Conservation (phyloP, 768 basidiomycete genomes). For the Crucibulum laeve region DNA sequence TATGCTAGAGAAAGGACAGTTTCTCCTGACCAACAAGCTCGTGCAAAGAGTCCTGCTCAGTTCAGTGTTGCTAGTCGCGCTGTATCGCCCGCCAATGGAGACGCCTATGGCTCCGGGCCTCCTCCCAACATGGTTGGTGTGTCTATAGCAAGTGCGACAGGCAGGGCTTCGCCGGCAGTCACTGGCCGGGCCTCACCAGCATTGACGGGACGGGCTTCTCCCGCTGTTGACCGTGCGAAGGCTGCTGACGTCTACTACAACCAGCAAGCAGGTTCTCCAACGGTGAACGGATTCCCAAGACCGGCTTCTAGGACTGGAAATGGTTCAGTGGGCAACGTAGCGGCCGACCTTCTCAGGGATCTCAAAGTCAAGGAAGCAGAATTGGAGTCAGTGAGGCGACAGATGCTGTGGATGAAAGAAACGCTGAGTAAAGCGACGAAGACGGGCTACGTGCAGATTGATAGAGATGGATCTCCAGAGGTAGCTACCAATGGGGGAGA, state of each 20-base stretch:
- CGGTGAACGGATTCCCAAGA: slow-evolving; percentile 43
- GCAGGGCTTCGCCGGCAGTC: slow-evolving; percentile 42
- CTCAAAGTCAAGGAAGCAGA: slow-evolving; percentile 81
- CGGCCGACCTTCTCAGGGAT: slow-evolving; percentile 75
- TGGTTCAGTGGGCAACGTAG: slow-evolving; percentile 63
- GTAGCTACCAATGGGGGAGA: slow-evolving; percentile 25
- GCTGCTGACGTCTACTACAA: slow-evolving; percentile 57
- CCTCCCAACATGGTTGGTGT: slow-evolving; percentile 52
- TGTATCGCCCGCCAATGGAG: slow-evolving; percentile 50
- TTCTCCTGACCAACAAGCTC: slow-evolving; percentile 49
- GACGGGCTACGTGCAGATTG: slow-evolving; percentile 70
- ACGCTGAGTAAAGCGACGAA: slow-evolving; percentile 72
- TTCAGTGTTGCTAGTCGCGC: slow-evolving; percentile 42
- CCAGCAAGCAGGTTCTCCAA: slow-evolving; percentile 37
- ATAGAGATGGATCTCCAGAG: slow-evolving; percentile 40
- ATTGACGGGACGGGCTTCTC: slow-evolving; percentile 29
- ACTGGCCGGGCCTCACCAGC: slow-evolving; percentile 30
- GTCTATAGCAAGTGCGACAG: too few species aligned
- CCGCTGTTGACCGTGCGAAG: slow-evolving; percentile 29
- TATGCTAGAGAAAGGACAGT: slow-evolving; percentile 39
- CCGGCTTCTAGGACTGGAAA: slow-evolving; percentile 35
- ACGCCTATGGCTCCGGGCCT: slow-evolving; percentile 17
- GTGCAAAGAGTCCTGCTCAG: slow-evolving; percentile 58
- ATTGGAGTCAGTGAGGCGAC: slow-evolving; percentile 68
- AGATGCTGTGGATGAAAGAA: slow-evolving; percentile 83